Conservation (phyloP, 2,329 filamentous ascomycete genomes). For the Claviceps digitariae region DNA sequence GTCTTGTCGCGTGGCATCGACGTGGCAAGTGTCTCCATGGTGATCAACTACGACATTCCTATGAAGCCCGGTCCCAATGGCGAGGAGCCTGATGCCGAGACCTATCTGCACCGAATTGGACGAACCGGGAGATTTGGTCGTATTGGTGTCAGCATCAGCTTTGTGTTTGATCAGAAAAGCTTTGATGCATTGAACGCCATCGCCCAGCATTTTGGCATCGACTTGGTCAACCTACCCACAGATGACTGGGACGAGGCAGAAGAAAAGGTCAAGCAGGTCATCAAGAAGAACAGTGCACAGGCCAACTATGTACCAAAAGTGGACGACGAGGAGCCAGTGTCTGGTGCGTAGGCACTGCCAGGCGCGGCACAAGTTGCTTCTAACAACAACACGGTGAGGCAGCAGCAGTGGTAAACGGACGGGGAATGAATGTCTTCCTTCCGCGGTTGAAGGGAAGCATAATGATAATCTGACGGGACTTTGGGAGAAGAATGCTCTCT, state of each 20-base stretch:
- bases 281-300: slow-evolving; percentile 55
- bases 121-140: slow-evolving; percentile 94
- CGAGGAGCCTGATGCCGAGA: slow-evolving; percentile 86
- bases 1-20: slow-evolving; percentile 94
- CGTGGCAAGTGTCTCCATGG: slow-evolving; percentile 82
- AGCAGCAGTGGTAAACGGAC: background rate
- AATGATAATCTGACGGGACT: background rate
- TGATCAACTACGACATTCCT: slow-evolving; percentile 90
- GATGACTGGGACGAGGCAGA: slow-evolving; percentile 88
- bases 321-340: slow-evolving; percentile 20
- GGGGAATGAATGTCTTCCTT: too few relatives aligned
- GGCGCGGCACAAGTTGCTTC: slow-evolving; percentile 5
- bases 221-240: slow-evolving; percentile 68
- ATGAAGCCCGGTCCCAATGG: slow-evolving; percentile 44
- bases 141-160: slow-evolving; percentile 89
- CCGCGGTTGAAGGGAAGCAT: background rate
- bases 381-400: background rate
- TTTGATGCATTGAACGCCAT: slow-evolving; percentile 72
- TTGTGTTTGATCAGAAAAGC: slow-evolving; percentile 76
- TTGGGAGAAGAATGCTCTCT: background rate
- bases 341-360: slow-evolving; percentile 17
- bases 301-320: slow-evolving; percentile 37
- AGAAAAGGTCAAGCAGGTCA: slow-evolving; percentile 64
- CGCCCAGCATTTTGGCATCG: slow-evolving; percentile 63
- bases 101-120: slow-evolving; percentile 94